Evolutionary conservation across 1,139 yeast species (phyloP).

Genomic region (Zygoascus hellenicus): DNA sequence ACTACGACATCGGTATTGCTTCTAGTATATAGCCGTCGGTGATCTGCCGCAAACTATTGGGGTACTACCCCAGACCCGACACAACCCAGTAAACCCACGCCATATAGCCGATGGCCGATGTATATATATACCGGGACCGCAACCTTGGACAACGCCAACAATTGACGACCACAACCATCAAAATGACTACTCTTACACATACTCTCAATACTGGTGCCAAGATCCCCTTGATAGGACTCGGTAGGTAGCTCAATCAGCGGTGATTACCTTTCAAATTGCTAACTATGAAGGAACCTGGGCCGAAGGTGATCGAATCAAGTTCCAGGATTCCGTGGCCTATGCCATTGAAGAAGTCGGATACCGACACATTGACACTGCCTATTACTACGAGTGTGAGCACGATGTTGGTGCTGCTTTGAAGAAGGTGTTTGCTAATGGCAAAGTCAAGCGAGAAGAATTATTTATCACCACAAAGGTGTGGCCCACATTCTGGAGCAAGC

Average conservation of each 20-base stretch:
- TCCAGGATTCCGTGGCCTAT: constrained; percentile 9
- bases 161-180: not conserved
- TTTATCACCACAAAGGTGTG: constrained; percentile 45
- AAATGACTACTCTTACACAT: constrained; percentile 9
- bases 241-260: constrained; percentile 44
- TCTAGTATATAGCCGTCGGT: no score
- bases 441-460: constrained; percentile 37
- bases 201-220: constrained; percentile 34
- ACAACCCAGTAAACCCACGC: no score
- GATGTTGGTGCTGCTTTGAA: constrained; percentile 45
- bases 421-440: constrained; percentile 17
- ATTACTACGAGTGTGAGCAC: constrained; percentile 46
- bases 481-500: constrained; percentile 16
- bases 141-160: not conserved
- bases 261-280: not conserved
- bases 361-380: constrained; percentile 57
- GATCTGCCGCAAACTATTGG: no score
- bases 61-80: no score
- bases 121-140: not conserved
- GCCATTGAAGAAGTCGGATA: constrained; percentile 38
- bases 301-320: constrained; percentile 3
- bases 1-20: no score
- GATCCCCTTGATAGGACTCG: constrained; percentile 50
- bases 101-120: not conserved
- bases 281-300: constrained; percentile 10